Percentiles rank a stretch among this genome's conserved stretches.
phyloP scores from a whole-genome alignment of 202 grass and related monocot genomes.

The Brachypodium distachyon region DNA sequence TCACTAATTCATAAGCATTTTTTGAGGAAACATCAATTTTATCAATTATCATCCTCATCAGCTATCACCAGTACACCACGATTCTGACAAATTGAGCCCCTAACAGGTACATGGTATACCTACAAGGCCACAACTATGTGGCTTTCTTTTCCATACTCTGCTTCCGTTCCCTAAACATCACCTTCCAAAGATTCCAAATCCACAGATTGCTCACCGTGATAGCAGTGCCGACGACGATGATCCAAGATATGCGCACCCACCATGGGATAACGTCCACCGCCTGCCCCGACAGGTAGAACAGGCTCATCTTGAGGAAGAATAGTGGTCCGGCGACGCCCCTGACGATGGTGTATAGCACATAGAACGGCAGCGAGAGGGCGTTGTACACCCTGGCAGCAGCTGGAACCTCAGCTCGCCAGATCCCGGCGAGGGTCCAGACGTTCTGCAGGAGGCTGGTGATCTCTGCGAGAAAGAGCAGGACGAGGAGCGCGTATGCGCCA shows the following conservation, averaged over 20 bases:
- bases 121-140: conserved; percentile 5
- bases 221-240: conserved; percentile 63
- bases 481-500: conserved; percentile 72
- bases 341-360: conserved; percentile 78
- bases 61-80: not conserved
- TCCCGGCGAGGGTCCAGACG: conserved; percentile 76
- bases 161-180: conserved; percentile 49
- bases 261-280: conserved; percentile 60
- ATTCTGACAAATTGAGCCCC: not conserved
- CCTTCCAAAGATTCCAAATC: conserved; percentile 93
- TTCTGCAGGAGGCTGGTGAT: conserved; percentile 85
- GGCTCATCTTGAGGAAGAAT: conserved; percentile 74
- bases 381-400: conserved; percentile 44
- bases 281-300: conserved; percentile 63
- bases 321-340: conserved; percentile 63
- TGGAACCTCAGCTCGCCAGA: conserved; percentile 59
- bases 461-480: conserved; percentile 80
- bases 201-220: conserved; percentile 82
- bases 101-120: not conserved
- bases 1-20: not conserved
- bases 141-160: conserved; percentile 45
- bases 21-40: not conserved
- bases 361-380: conserved; percentile 65
- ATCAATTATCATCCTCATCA: not conserved
- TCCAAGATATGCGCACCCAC: conserved; percentile 87